Percentiles rank a stretch among this genome's conserved stretches.
phyloP scores from a whole-genome alignment of 495 filamentous ascomycete genomes.

The Aspergillus sclerotioniger region DNA sequence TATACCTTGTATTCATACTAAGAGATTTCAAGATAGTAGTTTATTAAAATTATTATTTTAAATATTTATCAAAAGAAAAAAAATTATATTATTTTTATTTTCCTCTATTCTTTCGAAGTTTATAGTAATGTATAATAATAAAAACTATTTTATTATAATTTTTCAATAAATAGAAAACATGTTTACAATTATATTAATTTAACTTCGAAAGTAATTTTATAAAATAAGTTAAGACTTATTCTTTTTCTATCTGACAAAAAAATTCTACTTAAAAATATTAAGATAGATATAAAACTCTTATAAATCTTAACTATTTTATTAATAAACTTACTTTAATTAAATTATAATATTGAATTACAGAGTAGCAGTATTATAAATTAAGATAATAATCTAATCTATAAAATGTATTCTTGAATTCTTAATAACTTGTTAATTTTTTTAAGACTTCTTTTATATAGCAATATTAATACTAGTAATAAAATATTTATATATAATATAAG shows the following conservation, averaged over 20 bases:
- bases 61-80: too few species aligned
- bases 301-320: neutral
- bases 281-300: slow-evolving; percentile 1
- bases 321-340: neutral
- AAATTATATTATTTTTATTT: too few species aligned
- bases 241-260: neutral
- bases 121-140: slow-evolving; percentile 1
- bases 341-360: neutral
- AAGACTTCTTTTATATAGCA: neutral
- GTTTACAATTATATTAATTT: neutral
- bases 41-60: too few species aligned
- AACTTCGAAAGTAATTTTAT: neutral
- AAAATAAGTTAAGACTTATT: neutral
- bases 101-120: neutral
- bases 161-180: neutral
- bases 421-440: neutral
- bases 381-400: neutral
- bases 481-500: neutral
- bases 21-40: too few species aligned
- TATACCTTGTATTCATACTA: too few species aligned
- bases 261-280: neutral
- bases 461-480: neutral
- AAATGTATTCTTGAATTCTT: neutral
- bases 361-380: neutral
- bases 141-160: neutral